phyloP scores from a whole-genome alignment of 345 rosid genomes.

The Clausena lansium region DNA sequence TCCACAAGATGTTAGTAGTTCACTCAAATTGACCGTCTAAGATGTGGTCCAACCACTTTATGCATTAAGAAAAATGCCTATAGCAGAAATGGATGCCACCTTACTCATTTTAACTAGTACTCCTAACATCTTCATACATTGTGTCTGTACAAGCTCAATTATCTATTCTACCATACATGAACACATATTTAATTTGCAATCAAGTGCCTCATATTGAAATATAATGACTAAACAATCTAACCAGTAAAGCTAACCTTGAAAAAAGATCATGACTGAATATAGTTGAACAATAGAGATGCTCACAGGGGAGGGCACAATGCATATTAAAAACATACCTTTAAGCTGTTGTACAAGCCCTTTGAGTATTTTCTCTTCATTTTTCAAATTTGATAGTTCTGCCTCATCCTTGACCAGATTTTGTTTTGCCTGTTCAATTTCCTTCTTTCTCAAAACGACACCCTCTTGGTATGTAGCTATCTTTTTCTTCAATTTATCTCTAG shows the following conservation, averaged over 20 bases:
- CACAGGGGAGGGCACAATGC: background rate
- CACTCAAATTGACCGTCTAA: background rate
- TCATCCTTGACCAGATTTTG: conserved; percentile 63
- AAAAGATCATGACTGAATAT: background rate
- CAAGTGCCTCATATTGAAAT: background rate
- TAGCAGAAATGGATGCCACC: background rate
- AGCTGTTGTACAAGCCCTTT: conserved; percentile 76
- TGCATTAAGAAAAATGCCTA: background rate
- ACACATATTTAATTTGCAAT: background rate
- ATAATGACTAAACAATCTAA: background rate
- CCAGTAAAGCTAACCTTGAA: background rate
- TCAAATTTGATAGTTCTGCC: conserved; percentile 64
- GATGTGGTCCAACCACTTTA: background rate
- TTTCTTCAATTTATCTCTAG: conserved; percentile 65
- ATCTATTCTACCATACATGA: background rate
- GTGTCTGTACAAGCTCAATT: background rate
- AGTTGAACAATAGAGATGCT: background rate
- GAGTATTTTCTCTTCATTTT: conserved; percentile 69
- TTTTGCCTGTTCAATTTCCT: conserved; percentile 59
- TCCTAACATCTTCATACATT: background rate
- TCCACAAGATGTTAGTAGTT: background rate
- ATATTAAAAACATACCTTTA: conserved; percentile 49
- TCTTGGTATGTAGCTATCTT: conserved; percentile 62
- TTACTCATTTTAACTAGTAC: background rate
- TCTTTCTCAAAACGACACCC: conserved; percentile 54